These are phyloP conservation scores for Syncephalastrum racemosum DNA, from an alignment of 371 early-diverging fungal genomes.

Conservation along the genomic window DNA sequence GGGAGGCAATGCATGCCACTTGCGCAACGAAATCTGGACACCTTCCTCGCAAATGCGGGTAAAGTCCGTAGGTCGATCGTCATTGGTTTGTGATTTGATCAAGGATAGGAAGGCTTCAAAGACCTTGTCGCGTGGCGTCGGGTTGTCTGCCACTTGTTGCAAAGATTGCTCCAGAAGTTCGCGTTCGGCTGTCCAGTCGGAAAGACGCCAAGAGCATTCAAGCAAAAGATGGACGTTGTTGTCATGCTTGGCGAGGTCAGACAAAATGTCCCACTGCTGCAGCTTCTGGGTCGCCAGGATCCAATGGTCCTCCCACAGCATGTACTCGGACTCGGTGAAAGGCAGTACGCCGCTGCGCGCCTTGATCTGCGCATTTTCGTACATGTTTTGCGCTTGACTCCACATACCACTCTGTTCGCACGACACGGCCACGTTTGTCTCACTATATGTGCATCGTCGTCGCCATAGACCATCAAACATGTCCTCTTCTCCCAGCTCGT, in stretches of 20 bases:
- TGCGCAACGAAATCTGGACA: conserved; percentile 77
- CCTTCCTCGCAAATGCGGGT: conserved; percentile 85
- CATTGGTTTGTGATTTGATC: conserved; percentile 66
- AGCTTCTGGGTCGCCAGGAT: conserved; percentile 87
- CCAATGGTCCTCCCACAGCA: conserved; percentile 98
- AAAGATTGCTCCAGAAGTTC: conserved; percentile 69
- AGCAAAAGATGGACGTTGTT: conserved; percentile 79
- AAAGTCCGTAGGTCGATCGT: conserved; percentile 71
- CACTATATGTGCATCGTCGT: conserved; percentile 87
- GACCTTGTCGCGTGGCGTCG: conserved; percentile 74
- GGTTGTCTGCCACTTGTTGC: conserved; percentile 54
- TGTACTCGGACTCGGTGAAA: conserved; percentile 96
- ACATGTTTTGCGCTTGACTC: conserved; percentile 89
- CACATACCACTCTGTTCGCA: conserved; percentile 95
- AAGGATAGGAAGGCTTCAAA: conserved; percentile 87
- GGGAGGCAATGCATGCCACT: conserved; percentile 87
- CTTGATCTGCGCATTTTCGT: conserved; percentile 93
- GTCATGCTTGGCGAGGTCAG: conserved; percentile 92
- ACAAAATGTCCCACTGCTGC: conserved; percentile 98
- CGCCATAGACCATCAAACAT: conserved; percentile 94
- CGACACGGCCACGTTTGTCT: conserved; percentile 96
- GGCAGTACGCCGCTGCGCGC: conserved; percentile 86
- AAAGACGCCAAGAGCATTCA: conserved; percentile 90
- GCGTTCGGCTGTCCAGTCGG: conserved; percentile 86
- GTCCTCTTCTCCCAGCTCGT: conserved; percentile 80